Conservation (phyloP, 2,329 filamentous ascomycete genomes). For the Hypocrella siamensis region DNA sequence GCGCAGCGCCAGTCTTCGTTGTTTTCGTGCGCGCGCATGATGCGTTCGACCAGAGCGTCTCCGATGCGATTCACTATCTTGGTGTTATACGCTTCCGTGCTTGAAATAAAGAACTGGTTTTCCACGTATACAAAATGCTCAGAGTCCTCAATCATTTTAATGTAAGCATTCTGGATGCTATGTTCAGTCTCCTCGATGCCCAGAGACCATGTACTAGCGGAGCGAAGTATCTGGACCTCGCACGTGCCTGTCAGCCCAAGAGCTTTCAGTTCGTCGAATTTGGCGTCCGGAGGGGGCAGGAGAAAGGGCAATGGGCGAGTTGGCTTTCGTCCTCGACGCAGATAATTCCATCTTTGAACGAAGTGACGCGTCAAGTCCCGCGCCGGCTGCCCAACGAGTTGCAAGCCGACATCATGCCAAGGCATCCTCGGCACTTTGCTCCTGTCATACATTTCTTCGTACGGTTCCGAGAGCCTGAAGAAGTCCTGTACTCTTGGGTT, state of each 20-base stretch:
- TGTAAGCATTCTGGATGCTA: constrained; percentile 91
- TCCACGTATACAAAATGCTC: constrained; percentile 98
- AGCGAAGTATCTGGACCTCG: constrained; percentile 89
- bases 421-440: constrained; percentile 84
- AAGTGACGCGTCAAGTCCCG: constrained; percentile 91
- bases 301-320: constrained; percentile 88
- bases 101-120: constrained; percentile 97
- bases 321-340: constrained; percentile 81
- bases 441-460: constrained; percentile 97
- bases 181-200: constrained; percentile 79
- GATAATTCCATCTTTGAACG: constrained; percentile 95
- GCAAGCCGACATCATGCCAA: constrained; percentile 98
- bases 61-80: constrained; percentile 88
- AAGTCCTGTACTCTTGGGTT: constrained; percentile 95
- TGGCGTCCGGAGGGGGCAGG: constrained; percentile 84
- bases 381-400: constrained; percentile 89
- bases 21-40: constrained; percentile 68
- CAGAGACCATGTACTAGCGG: constrained; percentile 80
- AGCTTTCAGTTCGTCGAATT: constrained; percentile 67
- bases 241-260: constrained; percentile 87
- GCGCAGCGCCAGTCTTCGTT: constrained; percentile 82
- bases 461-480: constrained; percentile 80
- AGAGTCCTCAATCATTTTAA: constrained; percentile 86
- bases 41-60: constrained; percentile 84
- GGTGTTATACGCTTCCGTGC: constrained; percentile 72